phyloP scores from a whole-genome alignment of 2,329 filamentous ascomycete genomes.

The Fusarium tjaetaba region DNA sequence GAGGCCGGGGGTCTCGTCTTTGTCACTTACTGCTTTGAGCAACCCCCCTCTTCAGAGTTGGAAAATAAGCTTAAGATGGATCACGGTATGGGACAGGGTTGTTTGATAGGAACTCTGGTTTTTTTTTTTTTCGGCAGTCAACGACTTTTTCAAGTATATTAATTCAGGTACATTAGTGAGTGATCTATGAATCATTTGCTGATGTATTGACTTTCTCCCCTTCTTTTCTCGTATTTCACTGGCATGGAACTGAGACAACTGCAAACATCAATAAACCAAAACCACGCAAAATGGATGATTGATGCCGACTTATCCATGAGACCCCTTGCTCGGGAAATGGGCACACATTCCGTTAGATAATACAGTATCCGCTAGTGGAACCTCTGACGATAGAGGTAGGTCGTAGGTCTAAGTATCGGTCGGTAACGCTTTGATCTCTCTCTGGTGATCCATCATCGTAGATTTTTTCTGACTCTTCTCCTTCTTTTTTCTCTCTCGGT shows the following conservation, averaged over 20 bases:
- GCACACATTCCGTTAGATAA: constrained; percentile 45
- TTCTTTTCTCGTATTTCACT: background rate
- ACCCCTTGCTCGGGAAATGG: constrained; percentile 38
- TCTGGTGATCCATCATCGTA: background rate
- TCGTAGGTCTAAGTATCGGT: background rate
- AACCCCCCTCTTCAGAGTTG: constrained; percentile 18
- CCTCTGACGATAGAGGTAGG: constrained; percentile 17
- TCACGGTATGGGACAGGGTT: constrained; percentile 34
- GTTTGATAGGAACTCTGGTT: constrained; percentile 3
- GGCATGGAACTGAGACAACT: background rate
- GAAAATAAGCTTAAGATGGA: constrained; percentile 45
- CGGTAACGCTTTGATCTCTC: constrained; percentile 25
- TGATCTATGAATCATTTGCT: background rate
- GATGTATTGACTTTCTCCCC: too few species aligned
- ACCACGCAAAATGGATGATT: constrained; percentile 24
- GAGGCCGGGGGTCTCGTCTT: background rate
- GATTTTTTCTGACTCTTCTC: background rate
- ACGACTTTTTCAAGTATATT: background rate
- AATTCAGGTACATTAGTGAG: background rate
- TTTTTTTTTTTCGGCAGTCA: background rate
- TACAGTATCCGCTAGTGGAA: constrained; percentile 36
- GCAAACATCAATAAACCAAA: constrained; percentile 1
- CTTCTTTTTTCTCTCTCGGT: background rate
- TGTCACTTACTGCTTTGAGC: constrained; percentile 12
- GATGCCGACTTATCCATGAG: constrained; percentile 44